phyloP scores from a whole-genome alignment of 2,329 filamentous ascomycete species.

The Tolypocladium inflatum region DNA sequence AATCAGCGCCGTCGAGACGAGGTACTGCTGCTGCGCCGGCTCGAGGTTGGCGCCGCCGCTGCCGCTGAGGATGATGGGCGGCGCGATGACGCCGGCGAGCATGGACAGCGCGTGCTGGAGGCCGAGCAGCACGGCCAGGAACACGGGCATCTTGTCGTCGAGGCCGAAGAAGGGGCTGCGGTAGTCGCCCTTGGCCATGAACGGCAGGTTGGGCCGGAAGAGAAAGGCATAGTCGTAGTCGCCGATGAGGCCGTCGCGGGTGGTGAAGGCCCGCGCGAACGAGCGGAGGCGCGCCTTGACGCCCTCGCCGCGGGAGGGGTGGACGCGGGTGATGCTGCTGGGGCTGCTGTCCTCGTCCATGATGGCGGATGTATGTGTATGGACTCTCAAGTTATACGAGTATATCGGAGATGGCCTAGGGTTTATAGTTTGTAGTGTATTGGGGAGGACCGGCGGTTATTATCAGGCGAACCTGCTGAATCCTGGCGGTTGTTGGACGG shows the following conservation, averaged over 20 bases:
- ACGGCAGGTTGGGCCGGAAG: slow-evolving; percentile 74
- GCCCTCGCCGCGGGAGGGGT: slow-evolving; percentile 21
- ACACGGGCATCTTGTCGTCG: slow-evolving; percentile 65
- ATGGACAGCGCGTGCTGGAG: slow-evolving; percentile 74
- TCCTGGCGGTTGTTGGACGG: slow-evolving; percentile 14
- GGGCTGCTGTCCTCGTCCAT: slow-evolving; percentile 51
- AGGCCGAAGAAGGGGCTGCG: slow-evolving; percentile 73
- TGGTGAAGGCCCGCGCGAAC: slow-evolving; percentile 34
- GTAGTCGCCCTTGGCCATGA: slow-evolving; percentile 51
- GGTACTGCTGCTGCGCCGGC: slow-evolving; percentile 56
- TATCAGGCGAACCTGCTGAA: slow-evolving; percentile 11
- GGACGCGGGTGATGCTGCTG: slow-evolving; percentile 35
- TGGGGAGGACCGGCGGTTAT: slow-evolving; percentile 5
- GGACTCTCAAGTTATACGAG: too few species aligned
- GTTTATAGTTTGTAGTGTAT: too few species aligned
- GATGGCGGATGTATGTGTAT: neutral
- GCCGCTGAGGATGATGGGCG: slow-evolving; percentile 62
- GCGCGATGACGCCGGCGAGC: slow-evolving; percentile 67
- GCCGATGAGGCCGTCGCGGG: slow-evolving; percentile 67
- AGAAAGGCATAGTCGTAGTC: slow-evolving; percentile 86
- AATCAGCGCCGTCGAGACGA: slow-evolving; percentile 70
- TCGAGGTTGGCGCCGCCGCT: slow-evolving; percentile 54
- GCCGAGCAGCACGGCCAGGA: slow-evolving; percentile 65
- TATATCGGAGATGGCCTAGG: too few species aligned
- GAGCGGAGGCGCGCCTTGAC: slow-evolving; percentile 11